These are phyloP conservation scores for Cystobasidium sp. DNA, from an alignment of 1,284 basidiomycete genomes.

Conservation along the genomic window DNA sequence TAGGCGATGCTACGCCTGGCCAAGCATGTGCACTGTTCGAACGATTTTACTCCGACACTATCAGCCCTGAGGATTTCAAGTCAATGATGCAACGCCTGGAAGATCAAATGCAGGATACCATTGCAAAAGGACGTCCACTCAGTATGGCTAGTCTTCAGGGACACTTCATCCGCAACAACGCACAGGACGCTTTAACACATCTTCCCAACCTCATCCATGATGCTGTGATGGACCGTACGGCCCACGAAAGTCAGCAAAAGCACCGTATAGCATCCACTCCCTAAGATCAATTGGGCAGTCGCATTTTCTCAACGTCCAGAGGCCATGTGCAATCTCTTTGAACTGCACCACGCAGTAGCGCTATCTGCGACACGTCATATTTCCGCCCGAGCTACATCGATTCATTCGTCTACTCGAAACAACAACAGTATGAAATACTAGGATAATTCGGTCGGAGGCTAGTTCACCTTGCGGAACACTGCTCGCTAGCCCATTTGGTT, in stretches of 20 bases:
- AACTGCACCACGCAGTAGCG: too few species aligned
- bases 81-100: constrained; percentile 61
- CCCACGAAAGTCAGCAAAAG: background rate
- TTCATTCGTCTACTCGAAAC: too few species aligned
- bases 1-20: constrained; percentile 83
- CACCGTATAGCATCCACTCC: background rate
- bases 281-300: background rate
- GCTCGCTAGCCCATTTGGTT: background rate
- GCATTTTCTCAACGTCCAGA: too few species aligned
- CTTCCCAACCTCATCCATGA: constrained; percentile 6
- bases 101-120: constrained; percentile 64
- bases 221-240: background rate
- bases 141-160: constrained; percentile 96
- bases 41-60: constrained; percentile 73
- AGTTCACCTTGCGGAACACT: background rate
- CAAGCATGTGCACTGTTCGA: constrained; percentile 82
- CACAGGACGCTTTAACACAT: constrained; percentile 65
- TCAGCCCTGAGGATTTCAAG: constrained; percentile 56
- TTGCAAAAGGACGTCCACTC: constrained; percentile 64
- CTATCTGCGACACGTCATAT: too few species aligned
- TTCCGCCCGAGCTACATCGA: too few species aligned
- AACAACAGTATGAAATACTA: too few species aligned
- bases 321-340: too few species aligned
- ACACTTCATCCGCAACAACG: constrained; percentile 78
- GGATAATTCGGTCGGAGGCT: background rate